Conservation (phyloP, 148 eudicot species). For the Rhododendron griersonianum region DNA sequence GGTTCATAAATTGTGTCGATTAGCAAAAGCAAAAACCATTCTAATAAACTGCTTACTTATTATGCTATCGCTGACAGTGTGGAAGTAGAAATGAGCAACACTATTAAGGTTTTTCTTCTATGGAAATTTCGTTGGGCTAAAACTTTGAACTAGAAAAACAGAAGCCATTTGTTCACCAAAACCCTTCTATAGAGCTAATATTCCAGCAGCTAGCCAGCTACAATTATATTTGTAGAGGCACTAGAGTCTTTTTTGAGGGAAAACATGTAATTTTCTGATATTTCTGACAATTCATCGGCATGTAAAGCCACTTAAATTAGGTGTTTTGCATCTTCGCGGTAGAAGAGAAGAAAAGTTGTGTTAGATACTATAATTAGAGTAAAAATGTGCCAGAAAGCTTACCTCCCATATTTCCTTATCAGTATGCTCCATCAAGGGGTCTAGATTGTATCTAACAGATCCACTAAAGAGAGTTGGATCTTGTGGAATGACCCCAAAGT, state of each 20-base stretch:
- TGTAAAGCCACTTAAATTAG: neutral
- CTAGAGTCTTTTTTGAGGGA: neutral
- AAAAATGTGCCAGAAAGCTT: neutral
- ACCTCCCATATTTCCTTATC: slow-evolving; percentile 19
- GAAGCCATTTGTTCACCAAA: neutral
- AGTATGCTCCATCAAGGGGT: slow-evolving; percentile 10
- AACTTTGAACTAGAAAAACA: neutral
- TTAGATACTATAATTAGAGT: neutral
- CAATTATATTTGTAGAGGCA: neutral
- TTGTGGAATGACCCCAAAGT: slow-evolving; percentile 13
- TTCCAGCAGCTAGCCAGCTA: neutral
- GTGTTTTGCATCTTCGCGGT: neutral
- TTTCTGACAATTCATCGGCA: neutral
- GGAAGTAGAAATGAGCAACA: neutral
- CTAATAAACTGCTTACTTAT: neutral
- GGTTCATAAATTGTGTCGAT: neutral
- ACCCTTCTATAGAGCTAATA: neutral
- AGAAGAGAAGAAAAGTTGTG: neutral
- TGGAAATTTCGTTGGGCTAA: neutral
- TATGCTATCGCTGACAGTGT: neutral
- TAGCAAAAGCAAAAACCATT: neutral
- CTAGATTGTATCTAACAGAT: slow-evolving; percentile 13
- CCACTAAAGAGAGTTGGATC: slow-evolving; percentile 15
- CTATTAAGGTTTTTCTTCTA: neutral
- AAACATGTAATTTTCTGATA: neutral